Evolutionary conservation across 352 stramenopile genomes (phyloP).

Genomic region (Pythium volutum): DNA sequence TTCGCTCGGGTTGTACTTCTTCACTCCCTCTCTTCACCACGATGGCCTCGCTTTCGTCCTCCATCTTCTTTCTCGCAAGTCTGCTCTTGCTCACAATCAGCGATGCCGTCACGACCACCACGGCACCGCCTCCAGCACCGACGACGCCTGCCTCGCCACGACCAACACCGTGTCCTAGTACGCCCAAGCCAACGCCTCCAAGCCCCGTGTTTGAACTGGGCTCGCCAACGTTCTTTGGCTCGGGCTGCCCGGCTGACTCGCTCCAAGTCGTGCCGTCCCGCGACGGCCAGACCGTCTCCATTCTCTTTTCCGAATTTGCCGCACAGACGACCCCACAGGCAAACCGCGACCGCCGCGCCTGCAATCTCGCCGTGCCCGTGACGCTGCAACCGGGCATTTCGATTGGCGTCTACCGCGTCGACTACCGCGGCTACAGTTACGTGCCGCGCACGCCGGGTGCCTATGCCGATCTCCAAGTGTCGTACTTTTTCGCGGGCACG

Average conservation of each 20-base stretch:
- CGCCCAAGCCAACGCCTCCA: not conserved
- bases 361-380: constrained; percentile 31
- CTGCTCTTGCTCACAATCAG: too few relatives aligned
- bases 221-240: constrained; percentile 24
- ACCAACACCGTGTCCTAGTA: not conserved
- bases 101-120: not conserved
- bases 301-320: constrained; percentile 27
- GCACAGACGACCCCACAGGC: constrained; percentile 9
- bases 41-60: not conserved
- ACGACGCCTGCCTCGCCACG: not conserved
- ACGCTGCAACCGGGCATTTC: constrained; percentile 24
- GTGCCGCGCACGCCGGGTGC: constrained; percentile 16
- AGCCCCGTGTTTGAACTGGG: constrained; percentile 24
- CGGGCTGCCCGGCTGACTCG: constrained; percentile 20
- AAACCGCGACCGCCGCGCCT: constrained; percentile 23
- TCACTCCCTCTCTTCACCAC: not conserved
- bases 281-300: constrained; percentile 24
- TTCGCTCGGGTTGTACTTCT: constrained; percentile 2
- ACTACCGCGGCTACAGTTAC: constrained; percentile 36
- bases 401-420: constrained; percentile 31
- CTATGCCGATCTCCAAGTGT: constrained; percentile 24
- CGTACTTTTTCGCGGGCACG: constrained; percentile 31
- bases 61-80: not conserved
- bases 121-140: not conserved
- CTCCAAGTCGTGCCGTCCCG: constrained; percentile 16